phyloP scores from a whole-genome alignment of 2,329 filamentous ascomycete species.

The Diplodia corticola region DNA sequence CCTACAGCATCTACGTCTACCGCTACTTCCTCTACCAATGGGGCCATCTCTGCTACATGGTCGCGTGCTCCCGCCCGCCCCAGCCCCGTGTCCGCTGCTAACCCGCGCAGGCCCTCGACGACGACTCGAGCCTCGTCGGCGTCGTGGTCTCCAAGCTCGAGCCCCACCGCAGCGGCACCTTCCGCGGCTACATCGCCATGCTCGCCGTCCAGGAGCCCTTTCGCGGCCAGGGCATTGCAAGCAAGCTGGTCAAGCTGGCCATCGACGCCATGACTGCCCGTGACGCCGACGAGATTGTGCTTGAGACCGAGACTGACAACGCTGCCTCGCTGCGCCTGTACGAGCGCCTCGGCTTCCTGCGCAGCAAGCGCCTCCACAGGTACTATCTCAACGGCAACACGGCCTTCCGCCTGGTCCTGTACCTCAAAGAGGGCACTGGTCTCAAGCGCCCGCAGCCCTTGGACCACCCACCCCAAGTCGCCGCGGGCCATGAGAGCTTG shows the following conservation, averaged over 20 bases:
- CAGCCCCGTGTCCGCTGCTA: background rate
- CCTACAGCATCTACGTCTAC: slow-evolving; percentile 99
- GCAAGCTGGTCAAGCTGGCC: slow-evolving; percentile 81
- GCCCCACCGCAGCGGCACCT: slow-evolving; percentile 78
- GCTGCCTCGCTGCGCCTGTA: slow-evolving; percentile 87
- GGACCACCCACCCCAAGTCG: background rate
- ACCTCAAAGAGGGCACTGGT: slow-evolving; percentile 49
- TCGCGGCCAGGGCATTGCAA: slow-evolving; percentile 82
- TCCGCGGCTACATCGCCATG: slow-evolving; percentile 97
- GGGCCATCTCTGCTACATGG: slow-evolving; percentile 96
- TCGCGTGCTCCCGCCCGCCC: slow-evolving; percentile 37
- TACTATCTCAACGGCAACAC: slow-evolving; percentile 98
- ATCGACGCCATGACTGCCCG: slow-evolving; percentile 86
- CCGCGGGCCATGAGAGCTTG: background rate
- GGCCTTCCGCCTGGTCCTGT: slow-evolving; percentile 83
- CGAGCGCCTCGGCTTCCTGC: slow-evolving; percentile 85
- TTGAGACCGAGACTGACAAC: slow-evolving; percentile 96
- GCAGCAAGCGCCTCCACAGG: slow-evolving; percentile 88
- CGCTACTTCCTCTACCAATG: slow-evolving; percentile 98
- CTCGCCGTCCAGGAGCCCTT: slow-evolving; percentile 81
- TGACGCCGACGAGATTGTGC: slow-evolving; percentile 87
- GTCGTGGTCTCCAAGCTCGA: slow-evolving; percentile 96
- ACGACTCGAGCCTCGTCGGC: slow-evolving; percentile 66
- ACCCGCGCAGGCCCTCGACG: slow-evolving; percentile 35
- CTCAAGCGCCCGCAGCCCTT: slow-evolving; percentile 13